Evolutionary conservation across 2,329 filamentous ascomycete species (phyloP).

Genomic region (Hypomyces perniciosus): DNA sequence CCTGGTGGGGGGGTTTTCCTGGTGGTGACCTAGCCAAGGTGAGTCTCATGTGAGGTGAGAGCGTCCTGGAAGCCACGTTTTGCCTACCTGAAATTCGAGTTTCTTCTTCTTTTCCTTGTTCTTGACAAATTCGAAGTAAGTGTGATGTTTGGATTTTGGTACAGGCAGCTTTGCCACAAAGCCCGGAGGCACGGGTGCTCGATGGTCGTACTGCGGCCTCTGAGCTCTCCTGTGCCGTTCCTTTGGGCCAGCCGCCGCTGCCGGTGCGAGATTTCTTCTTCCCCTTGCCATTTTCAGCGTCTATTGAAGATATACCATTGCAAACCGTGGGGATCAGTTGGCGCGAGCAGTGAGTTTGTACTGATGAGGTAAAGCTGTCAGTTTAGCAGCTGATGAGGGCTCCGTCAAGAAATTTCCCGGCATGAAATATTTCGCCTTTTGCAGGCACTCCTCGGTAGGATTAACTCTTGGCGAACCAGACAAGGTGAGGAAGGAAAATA

Average conservation of each 20-base stretch:
- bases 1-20: slow-evolving; percentile 49
- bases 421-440: no score
- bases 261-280: slow-evolving; percentile 28
- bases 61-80: slow-evolving; percentile 9
- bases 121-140: slow-evolving; percentile 59
- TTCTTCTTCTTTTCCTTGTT: slow-evolving; percentile 61
- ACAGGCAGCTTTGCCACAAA: slow-evolving; percentile 34
- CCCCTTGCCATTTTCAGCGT: slow-evolving; percentile 29
- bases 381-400: slow-evolving; percentile 3
- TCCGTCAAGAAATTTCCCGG: background rate
- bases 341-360: background rate
- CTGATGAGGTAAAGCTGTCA: slow-evolving; percentile 1
- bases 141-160: slow-evolving; percentile 50
- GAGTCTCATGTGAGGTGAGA: slow-evolving; percentile 22
- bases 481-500: no score
- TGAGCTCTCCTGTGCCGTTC: slow-evolving; percentile 30
- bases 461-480: no score
- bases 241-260: slow-evolving; percentile 28
- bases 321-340: slow-evolving; percentile 3
- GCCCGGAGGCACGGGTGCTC: slow-evolving; percentile 27
- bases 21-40: slow-evolving; percentile 43
- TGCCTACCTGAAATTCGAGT: slow-evolving; percentile 53
- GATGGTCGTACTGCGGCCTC: slow-evolving; percentile 28
- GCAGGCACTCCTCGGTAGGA: no score
- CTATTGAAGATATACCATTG: slow-evolving; percentile 3